Evolutionary conservation across 1,139 yeast species (phyloP), one percentile per base, ranked within the genome.

Genomic region (Sugiyamaella grinbergsii): DNA sequence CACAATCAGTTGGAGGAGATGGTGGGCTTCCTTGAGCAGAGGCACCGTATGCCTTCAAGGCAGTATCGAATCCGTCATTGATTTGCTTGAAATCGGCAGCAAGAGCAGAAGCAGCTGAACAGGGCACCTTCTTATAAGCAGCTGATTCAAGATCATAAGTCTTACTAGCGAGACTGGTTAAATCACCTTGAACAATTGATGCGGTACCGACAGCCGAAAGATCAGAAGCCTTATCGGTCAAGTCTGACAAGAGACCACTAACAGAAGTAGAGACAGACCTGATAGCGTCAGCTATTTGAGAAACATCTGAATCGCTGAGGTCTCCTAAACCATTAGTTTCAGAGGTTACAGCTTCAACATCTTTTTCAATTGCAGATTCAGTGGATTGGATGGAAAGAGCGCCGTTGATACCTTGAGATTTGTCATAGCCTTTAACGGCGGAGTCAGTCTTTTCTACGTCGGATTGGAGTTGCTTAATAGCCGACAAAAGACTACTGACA

Each of bases 171-270:
- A 57, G 50, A 15, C 22, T 11, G 15, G 33, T 6, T 15, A 53
- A 40, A 33, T 62, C 66, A 26, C 51, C 50, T 33, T 50, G 48
- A 26, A 62, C 65, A 47, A 61, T 61, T 31, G 41, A 8, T 20
- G 24, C 16, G 37, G 57, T 59, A 36, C 58, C 61, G 22, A 52
- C 58, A 19, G 53, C 38, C 26, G 7, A 18, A 50, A 62, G 56
- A 47, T 56, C 62, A 33, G 45, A 36, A 15, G 64, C 60, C 58
- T 60, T 55, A 40, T 15, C 28, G 18, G 51, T 43, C 28, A 62
- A 52, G 41, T 53, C 57, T 33, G 37, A 24, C 22, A 62, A 50
- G 13, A 62, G 57, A 13, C 28, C 24, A 24, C 42, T 29, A 16
- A 60, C 49, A 22, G 51, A 43, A 11, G 49, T 8, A 38, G 47